Percentiles rank a stretch among this genome's conserved stretches.
Evolutionary conservation across 1,284 basidiomycete species (phyloP).

Genomic region (Phylloboletellus chloephorus): DNA sequence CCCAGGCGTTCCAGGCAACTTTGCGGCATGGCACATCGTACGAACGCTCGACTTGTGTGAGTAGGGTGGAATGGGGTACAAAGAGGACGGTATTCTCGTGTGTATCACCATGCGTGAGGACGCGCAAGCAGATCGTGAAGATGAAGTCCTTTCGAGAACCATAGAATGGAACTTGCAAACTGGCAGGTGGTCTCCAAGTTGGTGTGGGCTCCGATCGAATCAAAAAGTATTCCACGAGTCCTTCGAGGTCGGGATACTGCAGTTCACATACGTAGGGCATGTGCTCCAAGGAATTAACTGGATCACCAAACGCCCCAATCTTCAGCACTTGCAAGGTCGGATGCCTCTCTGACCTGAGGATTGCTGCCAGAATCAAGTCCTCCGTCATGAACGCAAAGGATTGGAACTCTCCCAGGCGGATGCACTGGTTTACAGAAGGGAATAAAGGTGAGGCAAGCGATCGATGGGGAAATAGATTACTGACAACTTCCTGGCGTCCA

Average conservation of each 20-base stretch:
- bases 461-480: slow-evolving; percentile 25
- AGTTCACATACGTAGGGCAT: slow-evolving; percentile 36
- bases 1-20: slow-evolving; percentile 51
- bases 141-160: slow-evolving; percentile 22
- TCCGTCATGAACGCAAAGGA: slow-evolving; percentile 29
- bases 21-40: slow-evolving; percentile 35
- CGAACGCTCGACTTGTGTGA: slow-evolving; percentile 42
- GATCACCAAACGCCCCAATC: slow-evolving; percentile 16
- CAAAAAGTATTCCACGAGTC: slow-evolving; percentile 23
- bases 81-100: slow-evolving; percentile 21
- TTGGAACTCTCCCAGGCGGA: slow-evolving; percentile 15
- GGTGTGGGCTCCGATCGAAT: slow-evolving; percentile 56
- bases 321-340: slow-evolving; percentile 30
- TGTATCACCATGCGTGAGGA: background rate
- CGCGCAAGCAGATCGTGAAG: slow-evolving; percentile 22
- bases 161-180: slow-evolving; percentile 18
- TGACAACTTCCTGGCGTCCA: slow-evolving; percentile 34
- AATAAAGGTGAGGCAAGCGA: background rate
- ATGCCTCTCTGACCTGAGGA: slow-evolving; percentile 28
- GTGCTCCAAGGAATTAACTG: slow-evolving; percentile 20
- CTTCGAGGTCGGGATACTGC: slow-evolving; percentile 34
- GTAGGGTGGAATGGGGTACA: slow-evolving; percentile 33
- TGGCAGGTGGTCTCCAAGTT: slow-evolving; percentile 34
- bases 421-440: slow-evolving; percentile 10
- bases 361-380: slow-evolving; percentile 37